These are phyloP conservation scores for Perkinsus chesapeaki DNA, from an alignment of 169 alveolate genomes.

Conservation along the genomic window DNA sequence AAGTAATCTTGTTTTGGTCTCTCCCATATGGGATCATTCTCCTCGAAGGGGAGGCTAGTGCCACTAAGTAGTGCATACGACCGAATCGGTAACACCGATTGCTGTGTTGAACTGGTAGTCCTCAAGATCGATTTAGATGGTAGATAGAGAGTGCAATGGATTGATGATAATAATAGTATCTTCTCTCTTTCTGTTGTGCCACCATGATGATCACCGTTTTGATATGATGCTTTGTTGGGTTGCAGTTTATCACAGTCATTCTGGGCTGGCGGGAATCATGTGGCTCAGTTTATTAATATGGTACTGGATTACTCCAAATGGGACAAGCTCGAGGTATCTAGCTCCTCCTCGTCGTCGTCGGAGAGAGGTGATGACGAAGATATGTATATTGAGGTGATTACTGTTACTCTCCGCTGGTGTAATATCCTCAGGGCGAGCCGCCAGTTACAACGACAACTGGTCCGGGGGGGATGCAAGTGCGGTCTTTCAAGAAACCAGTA, in stretches of 20 bases:
- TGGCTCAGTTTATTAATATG: not conserved
- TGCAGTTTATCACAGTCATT: no score
- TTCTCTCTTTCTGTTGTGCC: not conserved
- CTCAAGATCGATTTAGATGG: no score
- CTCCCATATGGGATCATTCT: not conserved
- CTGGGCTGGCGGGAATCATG: no score
- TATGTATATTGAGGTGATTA: not conserved
- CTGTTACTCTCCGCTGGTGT: not conserved
- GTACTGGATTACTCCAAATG: not conserved
- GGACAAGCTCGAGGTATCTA: not conserved
- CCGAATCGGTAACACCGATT: not conserved
- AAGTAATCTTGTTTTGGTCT: not conserved
- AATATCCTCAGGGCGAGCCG: not conserved
- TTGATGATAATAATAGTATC: no score
- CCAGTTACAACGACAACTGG: not conserved
- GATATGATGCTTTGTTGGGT: no score
- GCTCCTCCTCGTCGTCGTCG: not conserved
- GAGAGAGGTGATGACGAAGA: not conserved
- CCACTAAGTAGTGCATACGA: no score
- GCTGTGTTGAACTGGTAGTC: not conserved
- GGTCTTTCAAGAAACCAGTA: not conserved
- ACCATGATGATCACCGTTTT: no score
- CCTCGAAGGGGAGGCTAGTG: not conserved
- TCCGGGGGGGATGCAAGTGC: not conserved
- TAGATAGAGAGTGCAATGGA: not conserved